Base-by-base conservation (phyloP, 2,329 filamentous ascomycete species). In the Aspergillus fumigatus region DNA sequence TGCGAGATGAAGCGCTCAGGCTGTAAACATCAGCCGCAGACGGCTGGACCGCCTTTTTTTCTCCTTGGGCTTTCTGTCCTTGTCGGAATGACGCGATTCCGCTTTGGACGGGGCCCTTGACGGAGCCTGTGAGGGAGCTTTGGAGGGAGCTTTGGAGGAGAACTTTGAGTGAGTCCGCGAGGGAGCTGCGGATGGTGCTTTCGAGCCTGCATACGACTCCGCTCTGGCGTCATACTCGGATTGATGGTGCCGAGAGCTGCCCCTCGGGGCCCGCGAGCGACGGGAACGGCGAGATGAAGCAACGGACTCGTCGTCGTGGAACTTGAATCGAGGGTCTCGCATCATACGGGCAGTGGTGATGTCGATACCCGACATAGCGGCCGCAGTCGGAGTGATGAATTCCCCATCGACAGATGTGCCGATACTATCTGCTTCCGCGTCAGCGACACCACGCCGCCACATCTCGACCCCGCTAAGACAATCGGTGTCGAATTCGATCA, bases 401-500 rank as follows among this genome's bases (percentile, higher is more conserved):
- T 87, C 85, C 55, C 84, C 84, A 52, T 87, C 85, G 11, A 87
- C 84, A 27, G 81, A 86, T 4, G 84, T 86, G 25, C 81, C 84
- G 5, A 77, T 62, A 62, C 80, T 84, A 7, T 73, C 67, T 4
- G 78, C 80, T 60, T 82, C 80, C 17, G 76, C 75, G 54, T 86
- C 84, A 3, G 83, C 82, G 47, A 88, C 85, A 21, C 85, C 85
- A 32, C 85, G 79, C 50, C 85, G 79, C 85, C 85, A 88, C 56
- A 76, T 74, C 65, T 88, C 84, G 48, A 88, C 84, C 14, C 78
- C 75, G 63, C 79, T 80, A n/a, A 84, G 72, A 48, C 70, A 65
- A 59, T 84, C 80, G 11, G 74, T 70, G 51, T 75, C 72, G 47
- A 83, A 67, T 25, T 84, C 80, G 59, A 84, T 75, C 64, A 87